Percentiles rank a stretch among this genome's conserved stretches.
Evolutionary conservation across 192 early-diverging fungal species (phyloP).

Genomic region (Backusella mclennaniae): DNA sequence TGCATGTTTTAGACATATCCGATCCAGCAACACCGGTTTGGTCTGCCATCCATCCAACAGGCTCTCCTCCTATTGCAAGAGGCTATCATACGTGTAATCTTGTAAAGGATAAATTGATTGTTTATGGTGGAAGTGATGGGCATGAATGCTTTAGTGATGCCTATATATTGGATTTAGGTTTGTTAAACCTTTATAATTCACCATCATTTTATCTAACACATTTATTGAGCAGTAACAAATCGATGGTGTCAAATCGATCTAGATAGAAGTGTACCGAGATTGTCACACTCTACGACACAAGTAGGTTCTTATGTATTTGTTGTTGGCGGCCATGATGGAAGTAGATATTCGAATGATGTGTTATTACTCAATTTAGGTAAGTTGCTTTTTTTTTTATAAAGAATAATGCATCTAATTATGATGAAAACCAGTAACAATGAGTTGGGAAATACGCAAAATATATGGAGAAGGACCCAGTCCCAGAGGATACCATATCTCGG

Average conservation of each 20-base stretch:
- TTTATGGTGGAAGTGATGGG: slow-evolving; percentile 88
- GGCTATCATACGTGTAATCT: slow-evolving; percentile 89
- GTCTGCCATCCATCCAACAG: slow-evolving; percentile 59
- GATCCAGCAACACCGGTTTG: slow-evolving; percentile 44
- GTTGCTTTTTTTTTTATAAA: background rate
- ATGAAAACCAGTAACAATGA: slow-evolving; percentile 63
- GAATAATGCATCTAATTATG: background rate
- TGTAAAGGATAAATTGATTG: slow-evolving; percentile 75
- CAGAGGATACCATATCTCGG: slow-evolving; percentile 82
- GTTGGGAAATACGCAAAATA: slow-evolving; percentile 77
- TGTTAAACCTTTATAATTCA: background rate
- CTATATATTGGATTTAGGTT: slow-evolving; percentile 58
- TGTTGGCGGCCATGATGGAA: slow-evolving; percentile 85
- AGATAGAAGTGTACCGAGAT: slow-evolving; percentile 64
- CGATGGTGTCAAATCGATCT: slow-evolving; percentile 69
- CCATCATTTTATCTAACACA: too few relatives aligned
- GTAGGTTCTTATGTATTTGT: slow-evolving; percentile 91
- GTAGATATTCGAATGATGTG: slow-evolving; percentile 80
- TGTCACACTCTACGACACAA: slow-evolving; percentile 83
- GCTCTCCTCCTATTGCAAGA: slow-evolving; percentile 69
- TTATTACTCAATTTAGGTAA: slow-evolving; percentile 79
- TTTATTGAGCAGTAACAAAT: background rate
- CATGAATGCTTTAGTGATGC: slow-evolving; percentile 77
- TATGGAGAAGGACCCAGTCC: slow-evolving; percentile 63
- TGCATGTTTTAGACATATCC: slow-evolving; percentile 60